These are phyloP conservation scores for Vitis rotundifolia DNA, from an alignment of 164 flowering plant genomes.

Conservation along the genomic window DNA sequence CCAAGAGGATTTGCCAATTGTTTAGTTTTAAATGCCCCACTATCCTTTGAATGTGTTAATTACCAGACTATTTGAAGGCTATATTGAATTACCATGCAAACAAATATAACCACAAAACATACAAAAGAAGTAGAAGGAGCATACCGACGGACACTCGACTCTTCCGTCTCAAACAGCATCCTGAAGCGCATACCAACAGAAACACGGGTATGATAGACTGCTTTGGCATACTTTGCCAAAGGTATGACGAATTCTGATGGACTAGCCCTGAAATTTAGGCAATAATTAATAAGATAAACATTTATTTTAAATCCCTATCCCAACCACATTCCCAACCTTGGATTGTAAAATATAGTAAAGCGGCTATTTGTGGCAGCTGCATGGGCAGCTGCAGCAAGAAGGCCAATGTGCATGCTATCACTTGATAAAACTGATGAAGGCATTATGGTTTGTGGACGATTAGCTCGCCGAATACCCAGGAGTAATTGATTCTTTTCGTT, in stretches of 20 bases:
- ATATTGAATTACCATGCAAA: too few relatives aligned
- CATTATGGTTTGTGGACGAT: slow-evolving; percentile 45
- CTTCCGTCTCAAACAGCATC: slow-evolving; percentile 67
- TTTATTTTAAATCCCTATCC: not conserved
- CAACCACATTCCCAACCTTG: slow-evolving; percentile 33
- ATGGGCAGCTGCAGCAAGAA: slow-evolving; percentile 74
- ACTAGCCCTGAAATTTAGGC: slow-evolving; percentile 46
- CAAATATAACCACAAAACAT: not conserved
- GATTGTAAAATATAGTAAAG: slow-evolving; percentile 55
- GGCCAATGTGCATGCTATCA: slow-evolving; percentile 65
- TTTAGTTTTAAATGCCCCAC: not conserved
- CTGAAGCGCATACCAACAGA: slow-evolving; percentile 70
- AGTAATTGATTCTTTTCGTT: slow-evolving; percentile 52
- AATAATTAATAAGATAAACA: not conserved
- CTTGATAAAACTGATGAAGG: slow-evolving; percentile 65
- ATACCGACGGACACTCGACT: slow-evolving; percentile 60
- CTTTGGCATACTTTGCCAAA: slow-evolving; percentile 55
- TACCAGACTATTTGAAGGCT: not conserved
- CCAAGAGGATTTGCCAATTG: not conserved
- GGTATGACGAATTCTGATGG: slow-evolving; percentile 72
- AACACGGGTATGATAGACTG: slow-evolving; percentile 53
- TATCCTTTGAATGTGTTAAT: not conserved
- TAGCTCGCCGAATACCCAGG: slow-evolving; percentile 56
- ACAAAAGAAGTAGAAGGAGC: not conserved
- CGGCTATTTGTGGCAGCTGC: slow-evolving; percentile 60